A percentile compares a stretch with the other conserved stretches of the same genome.
Conservation (phyloP, 352 stramenopile genomes). For the Pythium vanterpoolii region DNA sequence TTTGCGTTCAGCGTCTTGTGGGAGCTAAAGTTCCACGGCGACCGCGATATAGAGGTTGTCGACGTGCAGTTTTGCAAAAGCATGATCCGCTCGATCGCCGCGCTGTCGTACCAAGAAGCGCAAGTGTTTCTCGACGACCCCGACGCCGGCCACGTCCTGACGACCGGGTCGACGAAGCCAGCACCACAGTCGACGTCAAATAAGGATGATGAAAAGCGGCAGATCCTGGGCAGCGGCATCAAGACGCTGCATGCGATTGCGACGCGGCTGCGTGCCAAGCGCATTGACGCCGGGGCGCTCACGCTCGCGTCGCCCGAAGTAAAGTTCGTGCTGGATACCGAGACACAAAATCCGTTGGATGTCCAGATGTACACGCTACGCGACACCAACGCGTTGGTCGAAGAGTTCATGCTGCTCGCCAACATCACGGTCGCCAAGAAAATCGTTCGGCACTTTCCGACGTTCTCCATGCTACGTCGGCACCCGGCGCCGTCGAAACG, state of each 20-base stretch:
- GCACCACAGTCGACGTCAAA: conserved; percentile 16
- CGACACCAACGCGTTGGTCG: conserved; percentile 95
- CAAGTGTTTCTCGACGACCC: conserved; percentile 94
- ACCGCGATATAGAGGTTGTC: conserved; percentile 87
- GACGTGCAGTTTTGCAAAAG: conserved; percentile 97
- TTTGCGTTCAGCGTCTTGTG: conserved; percentile 83
- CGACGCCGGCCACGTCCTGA: conserved; percentile 44
- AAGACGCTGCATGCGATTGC: conserved; percentile 93
- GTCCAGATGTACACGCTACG: conserved; percentile 96
- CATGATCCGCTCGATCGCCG: conserved; percentile 96
- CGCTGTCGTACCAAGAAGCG: conserved; percentile 97
- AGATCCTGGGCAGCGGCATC: conserved; percentile 75
- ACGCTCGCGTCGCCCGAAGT: conserved; percentile 96
- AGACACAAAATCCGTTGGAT: conserved; percentile 97
- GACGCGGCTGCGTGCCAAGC: conserved; percentile 87
- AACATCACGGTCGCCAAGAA: conserved; percentile 99
- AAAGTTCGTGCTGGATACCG: conserved; percentile 97
- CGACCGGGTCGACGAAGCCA: conserved; percentile 6
- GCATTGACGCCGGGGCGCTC: conserved; percentile 95
- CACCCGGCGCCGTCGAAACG: conserved; percentile 93
- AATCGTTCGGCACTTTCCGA: conserved; percentile 92
- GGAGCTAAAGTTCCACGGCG: conserved; percentile 62
- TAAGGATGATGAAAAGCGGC: conserved; percentile 35
- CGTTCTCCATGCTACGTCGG: conserved; percentile 93
- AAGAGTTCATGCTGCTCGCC: conserved; percentile 99